Conservation (phyloP, 192 early-diverging fungal species). For the Dimargaris xerosporica region DNA sequence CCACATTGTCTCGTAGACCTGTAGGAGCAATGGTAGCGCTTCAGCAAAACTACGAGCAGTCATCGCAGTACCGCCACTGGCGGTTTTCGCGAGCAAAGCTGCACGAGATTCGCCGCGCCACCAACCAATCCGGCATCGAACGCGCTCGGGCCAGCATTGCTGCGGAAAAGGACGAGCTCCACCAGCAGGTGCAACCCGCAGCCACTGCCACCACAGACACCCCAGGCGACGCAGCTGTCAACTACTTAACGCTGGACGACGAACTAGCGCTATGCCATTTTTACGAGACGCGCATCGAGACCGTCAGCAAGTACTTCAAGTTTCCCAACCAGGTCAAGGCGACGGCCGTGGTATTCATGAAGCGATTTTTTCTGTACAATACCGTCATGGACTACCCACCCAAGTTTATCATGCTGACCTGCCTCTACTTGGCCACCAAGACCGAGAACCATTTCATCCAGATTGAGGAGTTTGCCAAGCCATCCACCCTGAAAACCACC, state of each 20-base stretch:
- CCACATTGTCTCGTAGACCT: no score
- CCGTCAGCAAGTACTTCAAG: not conserved
- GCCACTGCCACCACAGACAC: not conserved
- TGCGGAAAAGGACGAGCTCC: slow-evolving; percentile 25
- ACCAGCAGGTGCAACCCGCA: not conserved
- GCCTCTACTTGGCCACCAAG: slow-evolving; percentile 62
- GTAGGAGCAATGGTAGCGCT: no score
- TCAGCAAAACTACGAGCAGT: slow-evolving; percentile 38
- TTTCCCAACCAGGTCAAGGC: slow-evolving; percentile 32
- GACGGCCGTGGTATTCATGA: slow-evolving; percentile 65
- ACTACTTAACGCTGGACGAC: slow-evolving; percentile 33
- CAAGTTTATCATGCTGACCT: slow-evolving; percentile 60
- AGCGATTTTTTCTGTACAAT: slow-evolving; percentile 66
- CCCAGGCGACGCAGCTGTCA: slow-evolving; percentile 14
- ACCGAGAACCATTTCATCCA: slow-evolving; percentile 54
- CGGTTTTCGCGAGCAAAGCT: slow-evolving; percentile 30
- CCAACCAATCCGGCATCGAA: slow-evolving; percentile 25
- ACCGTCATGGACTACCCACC: slow-evolving; percentile 69
- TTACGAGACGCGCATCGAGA: slow-evolving; percentile 33
- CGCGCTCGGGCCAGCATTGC: slow-evolving; percentile 26
- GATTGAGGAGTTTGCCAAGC: slow-evolving; percentile 53
- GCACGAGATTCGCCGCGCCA: slow-evolving; percentile 29
- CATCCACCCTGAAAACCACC: slow-evolving; percentile 27
- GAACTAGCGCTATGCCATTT: slow-evolving; percentile 34
- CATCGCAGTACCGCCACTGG: slow-evolving; percentile 44